Base-by-base conservation (phyloP, 345 rosid species). In the Pistacia atlantica region DNA sequence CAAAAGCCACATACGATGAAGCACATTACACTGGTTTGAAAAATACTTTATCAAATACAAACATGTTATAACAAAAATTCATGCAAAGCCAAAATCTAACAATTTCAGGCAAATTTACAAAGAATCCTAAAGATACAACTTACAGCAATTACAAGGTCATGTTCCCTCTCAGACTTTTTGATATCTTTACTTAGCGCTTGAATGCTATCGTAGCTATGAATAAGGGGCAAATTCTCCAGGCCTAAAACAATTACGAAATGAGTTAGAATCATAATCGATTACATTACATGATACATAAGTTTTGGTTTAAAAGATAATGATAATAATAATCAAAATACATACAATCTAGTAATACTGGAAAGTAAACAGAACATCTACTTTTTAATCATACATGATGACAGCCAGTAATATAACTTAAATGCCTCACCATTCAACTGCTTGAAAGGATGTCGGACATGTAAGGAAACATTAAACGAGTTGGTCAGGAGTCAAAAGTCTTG, bases 121-220 rank as follows among this genome's bases (percentile, higher is more conserved):
- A 72, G 62, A 67, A 61, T 46, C 22, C 52, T 16, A 25, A 46
- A 71, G 70, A 76, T 45, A 78, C 20, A 75, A 87, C 99, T 83
- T 87, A 93, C 98, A 84, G 98, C 99, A 60, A 96, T 92, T 63
- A 96, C 99, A 85, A 96, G 98, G 86, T 96, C 90, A 62, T 96
- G 99, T 71, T 90, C 76, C 87, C 97, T 87, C 84, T 88, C 94
- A 0, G 86, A 81, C 75, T 87, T 91, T 14, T 66, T 78, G 73
- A 90, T 78, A 66, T 80, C 87, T 84, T 92, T 91, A 33, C 75
- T 74, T 59, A 96, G 84, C 13, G 95, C 90, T 79, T 89, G 90
- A 77, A 96, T 81, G 90, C 90, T 93, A 60, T 68, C 79, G 80
- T 88, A 92, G 70, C 99, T 83, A 83, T 89, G 94, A 80, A 93